Evolutionary conservation across 441 rosid genomes (phyloP), one percentile per base, ranked within the genome.

Genomic region (Jatropha multifida): DNA sequence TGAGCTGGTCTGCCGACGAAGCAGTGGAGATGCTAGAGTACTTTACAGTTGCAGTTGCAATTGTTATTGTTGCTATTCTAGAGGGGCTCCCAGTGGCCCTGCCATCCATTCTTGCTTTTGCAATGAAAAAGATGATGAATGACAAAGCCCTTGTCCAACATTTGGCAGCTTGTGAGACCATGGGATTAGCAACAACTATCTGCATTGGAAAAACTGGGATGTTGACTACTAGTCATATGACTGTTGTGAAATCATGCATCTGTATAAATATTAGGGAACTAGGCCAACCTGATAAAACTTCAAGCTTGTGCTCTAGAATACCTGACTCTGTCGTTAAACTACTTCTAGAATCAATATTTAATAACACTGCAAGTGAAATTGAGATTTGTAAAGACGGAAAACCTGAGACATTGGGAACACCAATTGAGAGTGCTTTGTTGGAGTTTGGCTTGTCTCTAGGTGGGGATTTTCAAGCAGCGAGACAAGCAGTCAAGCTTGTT

Each of bases 401-500:
- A 66, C 84, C 62, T 4, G 96, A 89, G 87, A 88, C 89, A 58
- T 42, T 94, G 69, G 97, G 98, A 75, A 82, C 92, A 42, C 89
- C 93, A 9, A 89, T 88, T 18, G 90, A 89, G 74, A 84, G 75
- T 49, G 91, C 93, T 80, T 72, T 94, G 59, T 77, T 94, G 73
- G 99, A 92, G 76, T 91, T 92, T 77, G 97, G 92, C 54, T 72
- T 94, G 85, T 83, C 91, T 72, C 90, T 94, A 26, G 94, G 96
- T 72, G 99, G 97, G 61, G 83, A 90, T 74, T 90, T 88, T 56
- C 96, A 81, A 73, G 80, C 77, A 42, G 92, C 81, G 77, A 76
- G 87, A 74, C 2, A 85, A 79, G 81, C 85, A 72, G 76, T 70
- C 2, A 90, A 86, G 70, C 75, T 86, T 73, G 80, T 91, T 63